These are phyloP conservation scores for Trypanosomatidae sp. DNA, from an alignment of 208 protist genomes.

Conservation along the genomic window DNA sequence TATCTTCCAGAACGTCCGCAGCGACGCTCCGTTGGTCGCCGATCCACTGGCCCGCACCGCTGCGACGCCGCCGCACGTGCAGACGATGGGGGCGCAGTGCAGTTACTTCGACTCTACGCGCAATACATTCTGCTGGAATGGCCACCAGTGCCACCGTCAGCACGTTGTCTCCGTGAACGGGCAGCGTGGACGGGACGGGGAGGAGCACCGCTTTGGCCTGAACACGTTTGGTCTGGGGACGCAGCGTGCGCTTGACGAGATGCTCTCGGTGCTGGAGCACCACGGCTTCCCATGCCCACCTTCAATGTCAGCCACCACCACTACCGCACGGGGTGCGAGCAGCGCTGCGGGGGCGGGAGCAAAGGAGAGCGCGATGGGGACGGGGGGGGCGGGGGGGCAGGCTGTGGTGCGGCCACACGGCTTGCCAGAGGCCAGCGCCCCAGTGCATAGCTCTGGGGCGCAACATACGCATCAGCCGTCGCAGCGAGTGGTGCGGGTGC, in stretches of 20 bases:
- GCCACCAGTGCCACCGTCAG: conserved; percentile 35
- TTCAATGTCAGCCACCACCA: not conserved
- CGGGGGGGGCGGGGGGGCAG: conserved; percentile 5
- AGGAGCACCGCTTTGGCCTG: conserved; percentile 22
- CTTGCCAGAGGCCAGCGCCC: not conserved
- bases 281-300: conserved; percentile 14
- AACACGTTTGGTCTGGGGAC: conserved; percentile 25
- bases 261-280: conserved; percentile 23
- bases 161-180: conserved; percentile 30
- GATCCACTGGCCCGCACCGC: conserved; percentile 13
- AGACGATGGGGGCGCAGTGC: conserved; percentile 25
- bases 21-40: conserved; percentile 18
- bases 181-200: conserved; percentile 16
- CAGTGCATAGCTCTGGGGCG: not conserved
- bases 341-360: not conserved
- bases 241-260: conserved; percentile 26
- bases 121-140: conserved; percentile 44
- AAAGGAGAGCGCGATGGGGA: not conserved
- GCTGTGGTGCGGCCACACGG: not conserved
- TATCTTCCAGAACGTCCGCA: conserved; percentile 23
- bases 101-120: conserved; percentile 33
- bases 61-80: conserved; percentile 12
- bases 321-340: not conserved
- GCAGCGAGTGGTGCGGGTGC: conserved; percentile 8
- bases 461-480: not conserved